phyloP scores from a whole-genome alignment of 352 stramenopile genomes.

The Plasmopara halstedii region DNA sequence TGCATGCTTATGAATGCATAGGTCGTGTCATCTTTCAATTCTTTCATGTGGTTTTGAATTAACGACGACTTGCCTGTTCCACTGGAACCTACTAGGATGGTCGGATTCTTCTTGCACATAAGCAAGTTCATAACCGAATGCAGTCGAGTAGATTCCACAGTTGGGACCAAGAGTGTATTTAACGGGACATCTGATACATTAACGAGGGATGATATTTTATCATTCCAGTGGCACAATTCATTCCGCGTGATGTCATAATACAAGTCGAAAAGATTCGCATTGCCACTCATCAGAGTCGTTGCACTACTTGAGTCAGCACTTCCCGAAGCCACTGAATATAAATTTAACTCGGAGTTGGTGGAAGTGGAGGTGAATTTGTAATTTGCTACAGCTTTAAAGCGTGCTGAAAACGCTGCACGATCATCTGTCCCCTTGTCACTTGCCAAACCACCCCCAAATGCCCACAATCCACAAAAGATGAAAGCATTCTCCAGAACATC shows the following conservation, averaged over 20 bases:
- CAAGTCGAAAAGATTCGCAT: slow-evolving; percentile 66
- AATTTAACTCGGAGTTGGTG: not conserved
- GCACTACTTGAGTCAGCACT: slow-evolving; percentile 9
- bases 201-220: slow-evolving; percentile 40
- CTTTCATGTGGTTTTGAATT: slow-evolving; percentile 62
- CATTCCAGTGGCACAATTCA: slow-evolving; percentile 70
- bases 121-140: slow-evolving; percentile 59
- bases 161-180: slow-evolving; percentile 64
- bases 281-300: slow-evolving; percentile 9
- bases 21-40: slow-evolving; percentile 49
- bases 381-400: slow-evolving; percentile 62
- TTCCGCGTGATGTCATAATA: slow-evolving; percentile 64
- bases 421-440: slow-evolving; percentile 72
- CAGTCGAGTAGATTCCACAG: slow-evolving; percentile 62
- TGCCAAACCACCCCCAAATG: slow-evolving; percentile 91
- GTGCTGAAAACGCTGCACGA: slow-evolving; percentile 43
- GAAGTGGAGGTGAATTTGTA: slow-evolving; percentile 44
- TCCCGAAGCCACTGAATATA: not conserved
- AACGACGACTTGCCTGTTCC: slow-evolving; percentile 84
- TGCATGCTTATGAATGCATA: slow-evolving; percentile 70
- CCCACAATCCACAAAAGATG: slow-evolving; percentile 92
- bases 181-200: slow-evolving; percentile 40
- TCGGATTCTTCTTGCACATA: slow-evolving; percentile 31
- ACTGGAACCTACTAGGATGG: slow-evolving; percentile 74
- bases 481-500: slow-evolving; percentile 93